These are phyloP conservation scores for Senna siamea DNA, from an alignment of 306 rosid genomes.

Conservation along the genomic window DNA sequence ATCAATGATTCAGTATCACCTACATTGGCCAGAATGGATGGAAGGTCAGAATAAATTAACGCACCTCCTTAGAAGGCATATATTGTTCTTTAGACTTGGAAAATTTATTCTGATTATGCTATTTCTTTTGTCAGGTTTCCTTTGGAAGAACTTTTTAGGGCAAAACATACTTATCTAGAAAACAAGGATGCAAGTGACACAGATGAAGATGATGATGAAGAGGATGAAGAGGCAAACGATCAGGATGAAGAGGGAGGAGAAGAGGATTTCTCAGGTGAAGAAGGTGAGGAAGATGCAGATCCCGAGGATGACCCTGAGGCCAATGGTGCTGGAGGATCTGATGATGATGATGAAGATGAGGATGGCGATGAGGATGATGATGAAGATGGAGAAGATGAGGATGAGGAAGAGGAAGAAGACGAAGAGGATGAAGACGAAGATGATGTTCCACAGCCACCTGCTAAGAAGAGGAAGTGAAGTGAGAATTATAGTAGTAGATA, in stretches of 20 bases:
- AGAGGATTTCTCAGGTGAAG: slow-evolving; percentile 71
- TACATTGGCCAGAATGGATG: slow-evolving; percentile 45
- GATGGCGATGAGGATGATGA: slow-evolving; percentile 9
- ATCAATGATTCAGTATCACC: slow-evolving; percentile 33
- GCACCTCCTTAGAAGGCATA: neutral
- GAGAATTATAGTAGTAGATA: slow-evolving; percentile 34
- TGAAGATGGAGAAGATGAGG: slow-evolving; percentile 43
- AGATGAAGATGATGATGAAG: slow-evolving; percentile 55
- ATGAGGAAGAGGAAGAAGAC: slow-evolving; percentile 24
- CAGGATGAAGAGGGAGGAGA: slow-evolving; percentile 57
- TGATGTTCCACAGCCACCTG: slow-evolving; percentile 71
- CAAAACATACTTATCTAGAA: slow-evolving; percentile 37
- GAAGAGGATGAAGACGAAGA: slow-evolving; percentile 64
- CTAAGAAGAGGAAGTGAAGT: slow-evolving; percentile 86
- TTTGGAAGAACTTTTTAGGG: slow-evolving; percentile 51
- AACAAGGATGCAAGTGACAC: slow-evolving; percentile 69
- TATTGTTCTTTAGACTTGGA: neutral
- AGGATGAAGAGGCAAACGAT: slow-evolving; percentile 44
- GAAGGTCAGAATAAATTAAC: slow-evolving; percentile 48
- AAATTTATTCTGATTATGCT: slow-evolving; percentile 20
- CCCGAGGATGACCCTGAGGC: slow-evolving; percentile 64
- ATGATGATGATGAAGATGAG: slow-evolving; percentile 41
- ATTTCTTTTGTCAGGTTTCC: slow-evolving; percentile 57
- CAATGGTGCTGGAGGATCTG: slow-evolving; percentile 59
- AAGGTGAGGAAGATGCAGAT: slow-evolving; percentile 65